A percentile compares a stretch with the other conserved stretches of the same genome.
These are phyloP conservation scores for Pseudohalonectria lignicola DNA, from an alignment of 2,329 filamentous ascomycete species.

Conservation along the genomic window DNA sequence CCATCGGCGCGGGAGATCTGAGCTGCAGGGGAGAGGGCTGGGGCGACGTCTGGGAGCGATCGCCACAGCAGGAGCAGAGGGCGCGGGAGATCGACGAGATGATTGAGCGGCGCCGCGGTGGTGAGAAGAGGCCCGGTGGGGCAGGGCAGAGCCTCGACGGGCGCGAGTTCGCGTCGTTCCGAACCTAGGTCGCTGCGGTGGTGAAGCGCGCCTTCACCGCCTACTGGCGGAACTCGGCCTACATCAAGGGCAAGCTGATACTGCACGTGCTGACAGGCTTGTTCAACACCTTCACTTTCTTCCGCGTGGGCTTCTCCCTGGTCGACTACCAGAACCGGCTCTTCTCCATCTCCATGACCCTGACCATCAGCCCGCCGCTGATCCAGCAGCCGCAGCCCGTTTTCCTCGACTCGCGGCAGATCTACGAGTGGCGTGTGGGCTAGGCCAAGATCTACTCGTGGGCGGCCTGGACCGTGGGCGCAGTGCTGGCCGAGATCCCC, in stretches of 20 bases:
- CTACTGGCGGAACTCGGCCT: conserved; percentile 80
- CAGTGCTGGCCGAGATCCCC: conserved; percentile 76
- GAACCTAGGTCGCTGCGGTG: conserved; percentile 70
- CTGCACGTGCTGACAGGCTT: too few relatives aligned
- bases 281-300: conserved; percentile 75
- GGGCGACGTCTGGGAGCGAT: conserved; percentile 69
- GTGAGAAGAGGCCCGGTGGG: too few relatives aligned
- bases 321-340: conserved; percentile 73
- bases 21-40: conserved; percentile 69
- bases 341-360: conserved; percentile 85
- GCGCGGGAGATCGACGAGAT: conserved; percentile 25
- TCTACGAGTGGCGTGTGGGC: conserved; percentile 77
- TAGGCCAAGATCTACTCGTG: conserved; percentile 79
- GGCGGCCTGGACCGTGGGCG: conserved; percentile 59
- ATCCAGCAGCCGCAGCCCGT: conserved; percentile 76
- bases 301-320: conserved; percentile 66
- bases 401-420: conserved; percentile 67
- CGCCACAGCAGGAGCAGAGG: conserved; percentile 50
- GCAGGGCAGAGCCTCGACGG: too few relatives aligned
- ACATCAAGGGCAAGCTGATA: too few relatives aligned
- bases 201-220: conserved; percentile 61
- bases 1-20: conserved; percentile 64
- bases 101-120: too few relatives aligned
- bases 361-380: conserved; percentile 73
- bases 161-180: conserved; percentile 73